These are phyloP conservation scores for Colletotrichum destructivum DNA, from an alignment of 2,329 filamentous ascomycete genomes.

Conservation along the genomic window DNA sequence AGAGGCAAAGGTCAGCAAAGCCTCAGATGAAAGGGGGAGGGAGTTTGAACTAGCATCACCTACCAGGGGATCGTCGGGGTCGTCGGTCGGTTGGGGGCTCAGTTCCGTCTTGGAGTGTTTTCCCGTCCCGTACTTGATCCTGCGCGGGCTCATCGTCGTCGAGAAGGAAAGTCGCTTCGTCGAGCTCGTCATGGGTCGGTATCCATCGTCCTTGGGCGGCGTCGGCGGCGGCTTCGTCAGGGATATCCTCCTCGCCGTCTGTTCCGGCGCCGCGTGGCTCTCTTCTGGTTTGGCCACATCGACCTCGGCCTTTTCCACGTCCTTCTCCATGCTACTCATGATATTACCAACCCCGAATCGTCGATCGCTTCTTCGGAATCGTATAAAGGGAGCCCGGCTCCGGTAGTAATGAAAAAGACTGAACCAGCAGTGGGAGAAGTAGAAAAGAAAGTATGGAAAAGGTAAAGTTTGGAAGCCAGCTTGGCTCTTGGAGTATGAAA, in stretches of 20 bases:
- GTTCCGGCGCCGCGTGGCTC: constrained; percentile 21
- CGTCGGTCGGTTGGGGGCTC: constrained; percentile 70
- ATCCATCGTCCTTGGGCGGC: constrained; percentile 23
- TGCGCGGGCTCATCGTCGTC: constrained; percentile 50
- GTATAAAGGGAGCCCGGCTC: constrained; percentile 32
- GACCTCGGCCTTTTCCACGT: constrained; percentile 24
- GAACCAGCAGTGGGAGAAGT: constrained; percentile 31
- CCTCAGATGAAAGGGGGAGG: background rate
- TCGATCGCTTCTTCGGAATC: background rate
- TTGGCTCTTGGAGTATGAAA: background rate
- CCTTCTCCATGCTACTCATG: constrained; percentile 28
- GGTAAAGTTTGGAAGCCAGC: constrained; percentile 10
- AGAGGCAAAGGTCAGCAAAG: background rate
- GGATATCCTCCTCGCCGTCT: constrained; percentile 19
- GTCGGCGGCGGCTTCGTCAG: constrained; percentile 27
- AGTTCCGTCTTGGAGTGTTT: constrained; percentile 61
- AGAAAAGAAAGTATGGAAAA: background rate
- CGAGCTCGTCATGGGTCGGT: constrained; percentile 51
- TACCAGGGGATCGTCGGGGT: constrained; percentile 69
- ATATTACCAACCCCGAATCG: background rate
- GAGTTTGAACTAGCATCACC: constrained; percentile 40
- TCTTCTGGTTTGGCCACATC: constrained; percentile 5
- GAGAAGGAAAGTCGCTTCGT: constrained; percentile 55
- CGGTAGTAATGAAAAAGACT: constrained; percentile 1
- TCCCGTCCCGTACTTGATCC: constrained; percentile 64